phyloP scores from a whole-genome alignment of 139 green algal genomes.

The Chlorella sp. region DNA sequence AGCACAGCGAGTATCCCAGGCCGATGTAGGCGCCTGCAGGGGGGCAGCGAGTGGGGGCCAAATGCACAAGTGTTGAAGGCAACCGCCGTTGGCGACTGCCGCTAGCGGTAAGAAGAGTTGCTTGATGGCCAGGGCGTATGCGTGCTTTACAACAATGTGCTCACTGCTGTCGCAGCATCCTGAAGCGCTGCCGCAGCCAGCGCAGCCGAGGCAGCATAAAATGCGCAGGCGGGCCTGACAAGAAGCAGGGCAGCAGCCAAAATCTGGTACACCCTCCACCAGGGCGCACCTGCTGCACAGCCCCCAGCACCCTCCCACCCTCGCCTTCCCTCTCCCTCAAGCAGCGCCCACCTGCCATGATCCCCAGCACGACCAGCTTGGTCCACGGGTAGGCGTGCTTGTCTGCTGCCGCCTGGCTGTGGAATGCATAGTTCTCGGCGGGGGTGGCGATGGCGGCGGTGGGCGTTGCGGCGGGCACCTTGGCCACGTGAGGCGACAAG shows the following conservation, averaged over 20 bases:
- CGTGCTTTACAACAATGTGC: no score
- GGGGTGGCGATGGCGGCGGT: neutral
- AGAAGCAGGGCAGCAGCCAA: neutral
- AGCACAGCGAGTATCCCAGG: constrained; percentile 15
- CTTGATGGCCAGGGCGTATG: no score
- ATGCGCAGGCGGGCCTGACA: neutral
- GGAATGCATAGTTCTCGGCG: neutral
- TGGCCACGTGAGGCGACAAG: neutral
- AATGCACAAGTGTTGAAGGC: no score
- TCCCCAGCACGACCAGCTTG: constrained; percentile 8
- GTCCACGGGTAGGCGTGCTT: constrained; percentile 5
- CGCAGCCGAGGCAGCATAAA: neutral
- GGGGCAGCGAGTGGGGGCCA: neutral
- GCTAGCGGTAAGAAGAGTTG: no score
- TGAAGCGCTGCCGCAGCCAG: neutral
- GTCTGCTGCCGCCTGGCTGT: neutral
- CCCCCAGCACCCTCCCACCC: neutral
- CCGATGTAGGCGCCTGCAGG: constrained; percentile 23
- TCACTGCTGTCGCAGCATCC: no score
- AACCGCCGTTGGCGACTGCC: no score
- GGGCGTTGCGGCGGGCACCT: neutral
- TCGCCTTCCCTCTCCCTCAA: no score
- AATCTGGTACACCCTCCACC: neutral
- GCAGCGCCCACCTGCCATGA: neutral
- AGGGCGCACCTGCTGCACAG: neutral